Conservation (phyloP, 1,284 basidiomycete species). For the Irpex lacteus region DNA sequence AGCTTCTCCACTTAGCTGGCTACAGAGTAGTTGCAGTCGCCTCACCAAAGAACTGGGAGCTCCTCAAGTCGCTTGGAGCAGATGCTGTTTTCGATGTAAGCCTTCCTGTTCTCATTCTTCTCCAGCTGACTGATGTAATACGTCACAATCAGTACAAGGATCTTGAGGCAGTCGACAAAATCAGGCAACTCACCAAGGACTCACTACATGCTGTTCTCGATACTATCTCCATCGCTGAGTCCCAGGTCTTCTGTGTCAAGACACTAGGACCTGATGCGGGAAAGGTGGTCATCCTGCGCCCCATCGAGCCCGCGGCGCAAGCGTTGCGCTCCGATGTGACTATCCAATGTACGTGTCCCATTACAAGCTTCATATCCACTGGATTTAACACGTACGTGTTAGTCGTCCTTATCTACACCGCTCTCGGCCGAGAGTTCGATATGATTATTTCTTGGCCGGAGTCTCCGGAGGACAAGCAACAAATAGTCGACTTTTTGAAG, state of each 20-base stretch:
- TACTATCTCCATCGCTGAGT: slow-evolving; percentile 18
- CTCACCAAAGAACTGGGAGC: slow-evolving; percentile 36
- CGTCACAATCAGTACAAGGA: slow-evolving; percentile 21
- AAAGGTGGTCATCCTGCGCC: slow-evolving; percentile 15
- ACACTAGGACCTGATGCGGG: slow-evolving; percentile 16
- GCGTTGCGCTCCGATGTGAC: slow-evolving; percentile 7
- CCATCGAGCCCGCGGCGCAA: slow-evolving; percentile 10
- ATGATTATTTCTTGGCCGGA: slow-evolving; percentile 10
- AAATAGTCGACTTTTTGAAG: slow-evolving; percentile 22
- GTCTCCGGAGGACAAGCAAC: slow-evolving; percentile 17
- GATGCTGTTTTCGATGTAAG: slow-evolving; percentile 35
- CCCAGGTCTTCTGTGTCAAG: slow-evolving; percentile 15
- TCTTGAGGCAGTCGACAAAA: slow-evolving; percentile 20
- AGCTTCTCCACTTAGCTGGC: slow-evolving; percentile 40
- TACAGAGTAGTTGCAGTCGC: slow-evolving; percentile 40
- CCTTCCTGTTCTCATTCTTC: background rate
- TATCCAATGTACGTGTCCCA: background rate
- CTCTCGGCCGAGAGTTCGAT: slow-evolving; percentile 19
- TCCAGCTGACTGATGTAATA: background rate
- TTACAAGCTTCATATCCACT: no score
- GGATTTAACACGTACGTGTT: background rate
- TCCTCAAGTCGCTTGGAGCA: slow-evolving; percentile 40
- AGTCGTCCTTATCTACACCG: slow-evolving; percentile 22
- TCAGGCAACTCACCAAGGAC: slow-evolving; percentile 23
- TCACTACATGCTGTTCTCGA: slow-evolving; percentile 22